A percentile compares a stretch with the other conserved stretches of the same genome.
Evolutionary conservation across 2,329 filamentous ascomycete genomes (phyloP).

Genomic region (Fusarium sp.): DNA sequence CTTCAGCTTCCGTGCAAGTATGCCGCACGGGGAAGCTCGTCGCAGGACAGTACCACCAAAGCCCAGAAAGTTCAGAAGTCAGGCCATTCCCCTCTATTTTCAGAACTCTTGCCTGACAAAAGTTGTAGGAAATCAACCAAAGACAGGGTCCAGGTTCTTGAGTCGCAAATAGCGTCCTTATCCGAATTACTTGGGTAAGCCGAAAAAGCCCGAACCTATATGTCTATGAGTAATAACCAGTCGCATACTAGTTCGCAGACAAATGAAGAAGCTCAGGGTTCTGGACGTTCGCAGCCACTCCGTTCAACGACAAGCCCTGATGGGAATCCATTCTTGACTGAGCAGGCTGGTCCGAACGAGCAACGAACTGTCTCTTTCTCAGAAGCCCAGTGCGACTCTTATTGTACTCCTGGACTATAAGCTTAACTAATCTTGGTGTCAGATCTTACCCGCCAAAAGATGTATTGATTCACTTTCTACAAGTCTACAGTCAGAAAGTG

Average conservation of each 20-base stretch:
- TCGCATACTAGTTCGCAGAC: rapidly evolving
- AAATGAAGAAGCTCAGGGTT: rapidly evolving
- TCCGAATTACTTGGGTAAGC: neutral
- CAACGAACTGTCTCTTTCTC: neutral
- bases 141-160: neutral
- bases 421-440: rapidly evolving
- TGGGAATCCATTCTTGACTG: rapidly evolving
- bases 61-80: neutral
- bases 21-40: neutral
- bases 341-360: neutral
- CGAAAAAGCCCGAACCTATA: rapidly evolving
- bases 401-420: rapidly evolving
- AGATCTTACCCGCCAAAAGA: neutral
- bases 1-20: neutral
- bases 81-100: rapidly evolving
- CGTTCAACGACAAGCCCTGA: too few species aligned
- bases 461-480: neutral
- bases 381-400: neutral
- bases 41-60: too few species aligned
- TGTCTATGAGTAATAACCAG: rapidly evolving
- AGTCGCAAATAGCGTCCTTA: neutral
- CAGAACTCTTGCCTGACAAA: neutral
- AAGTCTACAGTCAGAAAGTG: neutral
- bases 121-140: neutral
- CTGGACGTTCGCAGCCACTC: neutral